A percentile compares a stretch with the other conserved stretches of the same genome.
Conservation (phyloP, 805 yeast species). For the Kregervanrija fluxuum region DNA sequence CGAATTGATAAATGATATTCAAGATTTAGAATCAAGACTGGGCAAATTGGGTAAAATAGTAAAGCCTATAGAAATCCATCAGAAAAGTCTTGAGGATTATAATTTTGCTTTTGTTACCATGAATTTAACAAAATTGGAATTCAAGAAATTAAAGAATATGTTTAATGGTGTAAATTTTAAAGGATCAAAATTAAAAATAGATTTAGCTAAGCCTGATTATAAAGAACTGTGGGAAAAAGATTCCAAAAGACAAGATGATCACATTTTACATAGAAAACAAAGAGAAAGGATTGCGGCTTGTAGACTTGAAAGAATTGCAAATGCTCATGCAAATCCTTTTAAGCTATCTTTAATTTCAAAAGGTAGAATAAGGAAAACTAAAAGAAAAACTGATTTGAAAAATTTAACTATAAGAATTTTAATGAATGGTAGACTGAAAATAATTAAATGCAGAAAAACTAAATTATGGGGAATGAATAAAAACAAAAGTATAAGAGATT, state of each 20-base stretch:
- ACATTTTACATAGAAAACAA: slow-evolving; percentile 21
- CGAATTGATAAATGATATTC: slow-evolving; percentile 36
- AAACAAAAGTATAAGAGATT: slow-evolving; percentile 49
- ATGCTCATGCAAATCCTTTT: slow-evolving; percentile 35
- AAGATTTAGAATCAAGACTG: slow-evolving; percentile 48
- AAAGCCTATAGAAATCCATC: slow-evolving; percentile 41
- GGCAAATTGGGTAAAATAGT: slow-evolving; percentile 52
- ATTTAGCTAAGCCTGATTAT: slow-evolving; percentile 54
- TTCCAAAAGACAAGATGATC: slow-evolving; percentile 32
- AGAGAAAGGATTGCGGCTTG: slow-evolving; percentile 29
- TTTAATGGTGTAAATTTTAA: slow-evolving; percentile 70
- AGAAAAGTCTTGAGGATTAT: slow-evolving; percentile 47
- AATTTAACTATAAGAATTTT: slow-evolving; percentile 59
- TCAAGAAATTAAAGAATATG: slow-evolving; percentile 42
- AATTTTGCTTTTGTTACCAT: slow-evolving; percentile 65
- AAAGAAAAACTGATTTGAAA: slow-evolving; percentile 42
- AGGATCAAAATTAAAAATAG: slow-evolving; percentile 60
- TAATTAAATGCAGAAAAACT: slow-evolving; percentile 56
- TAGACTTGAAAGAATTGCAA: slow-evolving; percentile 36
- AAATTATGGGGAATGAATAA: slow-evolving; percentile 91
- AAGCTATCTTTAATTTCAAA: slow-evolving; percentile 13
- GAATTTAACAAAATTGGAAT: slow-evolving; percentile 38
- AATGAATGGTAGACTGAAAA: slow-evolving; percentile 49
- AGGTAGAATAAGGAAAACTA: slow-evolving; percentile 57
- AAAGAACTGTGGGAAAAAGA: slow-evolving; percentile 41